These are phyloP conservation scores for Thermomucor indicae-seudaticae DNA, from an alignment of 371 early-diverging fungal species.

Conservation along the genomic window DNA sequence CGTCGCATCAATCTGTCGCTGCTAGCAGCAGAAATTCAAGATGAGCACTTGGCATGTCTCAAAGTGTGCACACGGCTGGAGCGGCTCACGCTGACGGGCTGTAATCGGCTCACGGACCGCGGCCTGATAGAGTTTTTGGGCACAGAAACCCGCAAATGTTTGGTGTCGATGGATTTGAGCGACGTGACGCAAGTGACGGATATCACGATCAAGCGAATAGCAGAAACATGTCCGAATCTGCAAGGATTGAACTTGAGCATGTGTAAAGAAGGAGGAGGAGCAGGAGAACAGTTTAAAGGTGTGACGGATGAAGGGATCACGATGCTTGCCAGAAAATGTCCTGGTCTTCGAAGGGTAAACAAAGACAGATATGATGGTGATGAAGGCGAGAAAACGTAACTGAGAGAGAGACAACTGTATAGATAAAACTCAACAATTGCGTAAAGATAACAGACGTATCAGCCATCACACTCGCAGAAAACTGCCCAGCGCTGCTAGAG, in stretches of 20 bases:
- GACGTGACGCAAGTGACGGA: slow-evolving; percentile 36
- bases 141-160: slow-evolving; percentile 12
- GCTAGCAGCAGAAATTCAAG: slow-evolving; percentile 41
- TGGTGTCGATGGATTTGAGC: slow-evolving; percentile 43
- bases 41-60: slow-evolving; percentile 33
- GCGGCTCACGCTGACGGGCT: slow-evolving; percentile 54
- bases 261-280: slow-evolving; percentile 24
- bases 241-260: slow-evolving; percentile 46
- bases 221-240: slow-evolving; percentile 29
- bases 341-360: slow-evolving; percentile 35
- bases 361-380: neutral
- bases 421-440: slow-evolving; percentile 63
- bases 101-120: slow-evolving; percentile 38
- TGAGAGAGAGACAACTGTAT: neutral
- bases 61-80: slow-evolving; percentile 52
- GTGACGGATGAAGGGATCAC: slow-evolving; percentile 38
- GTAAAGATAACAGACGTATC: slow-evolving; percentile 46
- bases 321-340: slow-evolving; percentile 31
- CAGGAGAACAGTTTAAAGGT: slow-evolving; percentile 18
- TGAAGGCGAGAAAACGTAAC: neutral
- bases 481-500: slow-evolving; percentile 55
- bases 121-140: slow-evolving; percentile 41
- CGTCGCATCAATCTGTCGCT: slow-evolving; percentile 60
- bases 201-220: slow-evolving; percentile 26
- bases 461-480: slow-evolving; percentile 40